phyloP scores from a whole-genome alignment of 2,329 filamentous ascomycete species.

The Blumeriella jaapii region DNA sequence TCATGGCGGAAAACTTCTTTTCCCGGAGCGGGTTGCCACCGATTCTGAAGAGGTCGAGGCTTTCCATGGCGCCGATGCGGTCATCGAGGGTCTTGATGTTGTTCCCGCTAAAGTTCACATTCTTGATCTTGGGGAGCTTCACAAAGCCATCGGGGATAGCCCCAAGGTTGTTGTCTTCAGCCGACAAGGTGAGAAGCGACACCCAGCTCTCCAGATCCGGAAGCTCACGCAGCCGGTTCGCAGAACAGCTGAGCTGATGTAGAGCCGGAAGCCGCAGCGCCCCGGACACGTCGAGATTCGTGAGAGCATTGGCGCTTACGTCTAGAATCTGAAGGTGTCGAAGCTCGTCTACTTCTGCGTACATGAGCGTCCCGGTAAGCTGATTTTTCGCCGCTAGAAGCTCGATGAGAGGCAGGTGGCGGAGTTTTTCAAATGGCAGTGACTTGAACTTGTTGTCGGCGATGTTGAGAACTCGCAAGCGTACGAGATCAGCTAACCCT shows the following conservation, averaged over 20 bases:
- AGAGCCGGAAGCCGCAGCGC: slow-evolving; percentile 48
- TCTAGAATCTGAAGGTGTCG: slow-evolving; percentile 64
- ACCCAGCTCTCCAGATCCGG: slow-evolving; percentile 67
- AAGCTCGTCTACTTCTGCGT: slow-evolving; percentile 44
- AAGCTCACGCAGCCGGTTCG: slow-evolving; percentile 64
- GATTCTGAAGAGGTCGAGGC: slow-evolving; percentile 61
- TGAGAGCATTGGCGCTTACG: slow-evolving; percentile 64
- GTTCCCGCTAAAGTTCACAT: slow-evolving; percentile 77
- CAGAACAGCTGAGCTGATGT: slow-evolving; percentile 63
- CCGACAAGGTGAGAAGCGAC: slow-evolving; percentile 59
- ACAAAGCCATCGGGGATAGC: slow-evolving; percentile 68
- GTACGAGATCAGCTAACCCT: slow-evolving; percentile 52
- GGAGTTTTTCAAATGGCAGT: slow-evolving; percentile 59
- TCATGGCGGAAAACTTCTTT: slow-evolving; percentile 72
- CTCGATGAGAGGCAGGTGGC: slow-evolving; percentile 59
- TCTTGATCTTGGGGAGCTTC: slow-evolving; percentile 54
- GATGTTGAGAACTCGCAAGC: slow-evolving; percentile 66
- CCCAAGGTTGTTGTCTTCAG: slow-evolving; percentile 71
- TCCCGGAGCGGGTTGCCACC: slow-evolving; percentile 86
- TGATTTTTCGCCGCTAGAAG: slow-evolving; percentile 68
- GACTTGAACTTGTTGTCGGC: slow-evolving; percentile 65
- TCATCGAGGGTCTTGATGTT: slow-evolving; percentile 66
- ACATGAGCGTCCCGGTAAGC: slow-evolving; percentile 61
- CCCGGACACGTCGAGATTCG: slow-evolving; percentile 21
- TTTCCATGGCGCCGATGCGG: slow-evolving; percentile 69